phyloP scores from a whole-genome alignment of 768 basidiomycete species.

The Roridomyces roridus region DNA sequence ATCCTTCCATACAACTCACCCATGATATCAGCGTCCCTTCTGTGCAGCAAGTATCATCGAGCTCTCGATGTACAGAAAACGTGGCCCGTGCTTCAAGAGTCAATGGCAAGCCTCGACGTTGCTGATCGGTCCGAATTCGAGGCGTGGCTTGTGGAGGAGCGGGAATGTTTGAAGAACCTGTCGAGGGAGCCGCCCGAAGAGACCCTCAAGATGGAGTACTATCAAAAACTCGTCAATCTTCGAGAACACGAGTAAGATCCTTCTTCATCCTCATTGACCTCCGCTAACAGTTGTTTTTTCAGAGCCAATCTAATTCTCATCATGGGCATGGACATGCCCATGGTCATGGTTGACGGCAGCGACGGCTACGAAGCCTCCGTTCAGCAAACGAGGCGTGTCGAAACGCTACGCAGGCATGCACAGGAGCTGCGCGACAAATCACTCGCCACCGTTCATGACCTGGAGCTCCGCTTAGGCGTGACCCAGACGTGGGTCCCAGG shows the following conservation, averaged over 20 bases:
- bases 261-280: neutral
- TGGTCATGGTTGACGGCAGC: neutral
- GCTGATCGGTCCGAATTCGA: neutral
- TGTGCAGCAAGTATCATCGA: neutral
- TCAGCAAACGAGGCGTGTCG: neutral
- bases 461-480: constrained; percentile 15
- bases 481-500: neutral
- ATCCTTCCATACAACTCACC: neutral
- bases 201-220: constrained; percentile 25
- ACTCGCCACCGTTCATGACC: constrained; percentile 7
- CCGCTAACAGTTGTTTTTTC: neutral
- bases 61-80: neutral
- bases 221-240: constrained; percentile 18
- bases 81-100: neutral
- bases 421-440: constrained; percentile 12
- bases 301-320: neutral
- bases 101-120: neutral
- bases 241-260: constrained; percentile 7
- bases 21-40: neutral
- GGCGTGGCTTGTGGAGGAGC: constrained; percentile 14
- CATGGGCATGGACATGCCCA: neutral
- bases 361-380: neutral
- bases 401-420: constrained; percentile 18
- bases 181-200: constrained; percentile 10
- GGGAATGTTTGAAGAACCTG: constrained; percentile 1